Base-by-base conservation (phyloP, 768 basidiomycete species). In the Leccinum aurantiacum region DNA sequence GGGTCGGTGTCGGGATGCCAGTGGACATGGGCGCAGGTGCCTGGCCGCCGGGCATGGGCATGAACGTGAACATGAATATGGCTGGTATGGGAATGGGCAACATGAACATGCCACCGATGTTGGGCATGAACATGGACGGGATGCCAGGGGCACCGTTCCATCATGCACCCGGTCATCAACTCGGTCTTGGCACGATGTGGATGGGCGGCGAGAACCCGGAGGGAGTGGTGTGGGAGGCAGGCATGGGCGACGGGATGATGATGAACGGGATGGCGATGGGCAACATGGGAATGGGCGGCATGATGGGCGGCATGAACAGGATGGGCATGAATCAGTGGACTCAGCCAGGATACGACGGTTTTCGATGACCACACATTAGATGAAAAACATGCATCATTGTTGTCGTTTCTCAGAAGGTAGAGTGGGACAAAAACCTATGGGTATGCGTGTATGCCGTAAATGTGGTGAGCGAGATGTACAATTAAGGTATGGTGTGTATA, bases 171-270 rank as follows among this genome's bases (percentile, higher is more conserved):
- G 64, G 67, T 37, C 74, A 69, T 38, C 74, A 69, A 46, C 35
- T 67, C 48, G 66, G 60, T 22, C 54, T 62, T 24, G 67, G 65
- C 1, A 35, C 67, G 9, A 75, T 77, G 60, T 78, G 77, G 74
- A 73, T 78, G 70, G 72, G 74, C 0, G 69, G 66, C 1, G 73
- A 69, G 1, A 65, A 69, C 19, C 65, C 69, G 1, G 75, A 74
- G 52, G 68, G 72, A 1, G 71, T 67, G 19, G 75, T 80, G 59
- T 75, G 75, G 74, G 76, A 75, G 17, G 74, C 71, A 9, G 75
- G 74, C 0, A 74, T 77, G 71, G 71, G 72, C 25, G 75, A 77
- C 5, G 79, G 77, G 9, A 83, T 83, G 67, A 77, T 79, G 68
- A 79, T 76, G 65, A 75, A 71, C 35, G 64, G 66, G 41, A 76